Evolutionary conservation across 495 filamentous ascomycete genomes (phyloP).

Genomic region (Hypoxylon fragiforme): DNA sequence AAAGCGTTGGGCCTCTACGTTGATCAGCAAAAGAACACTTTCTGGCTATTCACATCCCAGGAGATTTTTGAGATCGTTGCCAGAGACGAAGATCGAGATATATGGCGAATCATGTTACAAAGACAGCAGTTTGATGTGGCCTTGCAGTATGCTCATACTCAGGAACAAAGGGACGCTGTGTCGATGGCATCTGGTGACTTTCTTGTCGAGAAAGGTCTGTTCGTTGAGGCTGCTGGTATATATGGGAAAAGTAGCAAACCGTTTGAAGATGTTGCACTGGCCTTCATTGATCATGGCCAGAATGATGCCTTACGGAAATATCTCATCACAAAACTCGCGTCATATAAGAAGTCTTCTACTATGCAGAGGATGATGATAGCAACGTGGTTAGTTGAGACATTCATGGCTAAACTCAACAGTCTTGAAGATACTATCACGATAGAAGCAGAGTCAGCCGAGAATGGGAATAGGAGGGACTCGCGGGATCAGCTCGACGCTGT

Average conservation of each 20-base stretch:
- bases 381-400: slow-evolving; percentile 92
- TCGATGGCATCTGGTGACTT: slow-evolving; percentile 88
- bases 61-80: slow-evolving; percentile 94
- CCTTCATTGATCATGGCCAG: slow-evolving; percentile 85
- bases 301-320: slow-evolving; percentile 92
- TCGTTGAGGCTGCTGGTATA: slow-evolving; percentile 80
- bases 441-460: slow-evolving; percentile 78
- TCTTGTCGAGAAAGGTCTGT: slow-evolving; percentile 76
- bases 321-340: slow-evolving; percentile 78
- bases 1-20: slow-evolving; percentile 77
- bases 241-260: slow-evolving; percentile 95
- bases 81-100: slow-evolving; percentile 85
- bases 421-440: slow-evolving; percentile 94
- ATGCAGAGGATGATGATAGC: slow-evolving; percentile 97
- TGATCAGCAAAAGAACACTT: slow-evolving; percentile 91
- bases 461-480: slow-evolving; percentile 67
- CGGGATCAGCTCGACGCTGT: slow-evolving; percentile 70
- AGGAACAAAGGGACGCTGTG: slow-evolving; percentile 82
- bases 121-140: slow-evolving; percentile 86
- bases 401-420: slow-evolving; percentile 95
- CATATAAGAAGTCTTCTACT: slow-evolving; percentile 75
- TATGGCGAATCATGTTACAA: slow-evolving; percentile 89
- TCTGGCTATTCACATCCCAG: slow-evolving; percentile 88
- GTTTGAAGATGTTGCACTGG: slow-evolving; percentile 92
- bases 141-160: slow-evolving; percentile 71